Conservation (phyloP, 306 rosid species). For the Oemleria cerasiformis region DNA sequence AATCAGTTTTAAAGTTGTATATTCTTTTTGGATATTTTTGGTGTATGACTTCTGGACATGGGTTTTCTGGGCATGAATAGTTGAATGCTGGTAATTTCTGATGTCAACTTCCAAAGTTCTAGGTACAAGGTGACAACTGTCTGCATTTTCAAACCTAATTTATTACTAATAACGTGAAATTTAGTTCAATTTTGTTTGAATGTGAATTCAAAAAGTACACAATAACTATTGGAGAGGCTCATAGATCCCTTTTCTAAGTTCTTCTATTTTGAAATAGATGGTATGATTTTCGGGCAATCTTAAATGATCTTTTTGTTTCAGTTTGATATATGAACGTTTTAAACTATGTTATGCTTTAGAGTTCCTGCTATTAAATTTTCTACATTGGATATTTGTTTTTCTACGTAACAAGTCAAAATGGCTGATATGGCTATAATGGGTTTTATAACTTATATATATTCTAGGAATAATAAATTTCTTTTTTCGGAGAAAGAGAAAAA, state of each 20-base stretch:
- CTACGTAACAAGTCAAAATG: background rate
- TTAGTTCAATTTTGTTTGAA: background rate
- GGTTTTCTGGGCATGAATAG: background rate
- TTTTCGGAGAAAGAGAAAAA: no score
- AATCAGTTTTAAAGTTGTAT: background rate
- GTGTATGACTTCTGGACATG: background rate
- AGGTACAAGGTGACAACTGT: background rate
- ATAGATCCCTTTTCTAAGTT: background rate
- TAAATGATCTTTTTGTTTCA: background rate
- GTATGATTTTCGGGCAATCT: background rate
- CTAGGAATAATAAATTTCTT: no score
- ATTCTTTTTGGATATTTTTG: background rate
- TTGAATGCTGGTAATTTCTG: background rate
- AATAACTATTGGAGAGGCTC: background rate
- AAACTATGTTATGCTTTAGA: background rate
- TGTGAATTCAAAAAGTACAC: background rate
- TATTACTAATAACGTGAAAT: background rate
- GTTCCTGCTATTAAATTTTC: background rate
- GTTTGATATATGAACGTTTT: no score
- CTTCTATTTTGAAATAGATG: background rate
- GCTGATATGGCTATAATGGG: background rate
- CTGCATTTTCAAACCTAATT: background rate
- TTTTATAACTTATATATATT: no score
- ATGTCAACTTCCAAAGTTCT: background rate
- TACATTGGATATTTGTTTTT: background rate